Percentiles rank a stretch among this genome's conserved stretches.
Conservation (phyloP, 768 basidiomycete genomes). For the Omphalotus guepiniiformis region DNA sequence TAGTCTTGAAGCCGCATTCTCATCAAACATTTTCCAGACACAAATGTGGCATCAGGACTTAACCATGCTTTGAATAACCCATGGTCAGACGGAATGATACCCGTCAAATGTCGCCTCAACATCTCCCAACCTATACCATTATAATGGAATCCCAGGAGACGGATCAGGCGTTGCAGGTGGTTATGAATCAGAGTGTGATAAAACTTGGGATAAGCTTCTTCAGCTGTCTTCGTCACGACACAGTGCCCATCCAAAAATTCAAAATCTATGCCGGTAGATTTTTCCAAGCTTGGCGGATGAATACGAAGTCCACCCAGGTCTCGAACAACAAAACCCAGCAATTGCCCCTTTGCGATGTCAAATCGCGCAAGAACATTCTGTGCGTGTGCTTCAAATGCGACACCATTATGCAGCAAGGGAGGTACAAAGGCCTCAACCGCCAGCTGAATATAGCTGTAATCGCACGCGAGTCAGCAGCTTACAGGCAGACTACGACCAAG, state of each 20-base stretch:
- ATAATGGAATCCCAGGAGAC: conserved; percentile 47
- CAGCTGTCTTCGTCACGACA: conserved; percentile 40
- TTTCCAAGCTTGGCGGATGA: conserved; percentile 43
- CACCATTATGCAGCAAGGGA: conserved; percentile 47
- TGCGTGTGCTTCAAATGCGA: conserved; percentile 60
- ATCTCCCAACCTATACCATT: conserved; percentile 50
- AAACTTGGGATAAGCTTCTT: conserved; percentile 52
- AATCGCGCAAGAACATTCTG: conserved; percentile 53
- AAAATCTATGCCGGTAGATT: conserved; percentile 47
- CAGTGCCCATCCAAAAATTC: conserved; percentile 51
- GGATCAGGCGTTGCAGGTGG: conserved; percentile 53
- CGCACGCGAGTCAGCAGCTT: not conserved
- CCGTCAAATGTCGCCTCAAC: conserved; percentile 40
- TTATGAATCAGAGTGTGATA: conserved; percentile 60
- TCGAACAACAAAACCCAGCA: conserved; percentile 49
- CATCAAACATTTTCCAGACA: conserved; percentile 54
- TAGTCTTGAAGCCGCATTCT: conserved; percentile 54
- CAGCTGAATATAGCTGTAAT: conserved; percentile 43
- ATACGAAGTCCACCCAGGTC: conserved; percentile 57
- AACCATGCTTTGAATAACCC: conserved; percentile 46
- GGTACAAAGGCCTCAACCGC: conserved; percentile 50
- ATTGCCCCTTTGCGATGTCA: conserved; percentile 34
- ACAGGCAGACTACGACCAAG: not conserved
- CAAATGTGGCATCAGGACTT: conserved; percentile 30
- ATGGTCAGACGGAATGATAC: conserved; percentile 41